These are phyloP conservation scores for Trichophyton mentagrophytes DNA, from an alignment of 2,329 filamentous ascomycete genomes.

Conservation along the genomic window DNA sequence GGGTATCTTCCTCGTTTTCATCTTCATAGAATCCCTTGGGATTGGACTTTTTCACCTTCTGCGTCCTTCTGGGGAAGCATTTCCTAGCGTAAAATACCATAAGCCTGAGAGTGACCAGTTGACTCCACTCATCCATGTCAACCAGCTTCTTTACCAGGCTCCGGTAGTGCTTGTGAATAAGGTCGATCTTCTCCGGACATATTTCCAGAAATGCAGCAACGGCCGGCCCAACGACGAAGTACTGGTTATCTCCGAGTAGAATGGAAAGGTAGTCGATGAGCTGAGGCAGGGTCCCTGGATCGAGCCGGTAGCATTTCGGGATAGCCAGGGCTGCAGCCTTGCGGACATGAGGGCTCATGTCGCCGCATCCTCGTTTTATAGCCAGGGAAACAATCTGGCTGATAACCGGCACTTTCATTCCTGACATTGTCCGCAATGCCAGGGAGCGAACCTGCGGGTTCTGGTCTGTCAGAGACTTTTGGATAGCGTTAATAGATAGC, in stretches of 20 bases:
- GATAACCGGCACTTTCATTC: conserved; percentile 92
- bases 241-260: conserved; percentile 79
- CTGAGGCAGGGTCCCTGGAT: conserved; percentile 73
- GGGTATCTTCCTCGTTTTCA: conserved; percentile 36
- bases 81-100: conserved; percentile 74
- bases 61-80: conserved; percentile 65
- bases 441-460: conserved; percentile 85
- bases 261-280: conserved; percentile 67
- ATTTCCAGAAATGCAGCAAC: conserved; percentile 80
- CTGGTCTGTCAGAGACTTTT: conserved; percentile 87
- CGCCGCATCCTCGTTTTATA: conserved; percentile 83
- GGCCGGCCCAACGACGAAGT: conserved; percentile 90
- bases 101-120: conserved; percentile 67
- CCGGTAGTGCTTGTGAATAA: conserved; percentile 85
- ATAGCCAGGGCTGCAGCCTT: conserved; percentile 88
- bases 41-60: conserved; percentile 43
- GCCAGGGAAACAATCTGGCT: conserved; percentile 92
- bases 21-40: conserved; percentile 75
- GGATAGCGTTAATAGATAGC: conserved; percentile 95
- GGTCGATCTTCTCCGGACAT: conserved; percentile 73
- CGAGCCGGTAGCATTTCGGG: conserved; percentile 86
- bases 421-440: conserved; percentile 91
- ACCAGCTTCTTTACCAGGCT: conserved; percentile 76
- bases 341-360: conserved; percentile 89
- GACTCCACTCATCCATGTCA: conserved; percentile 99